Base-by-base conservation (phyloP, 129 eudicot species). In the Helianthus tuberosus region DNA sequence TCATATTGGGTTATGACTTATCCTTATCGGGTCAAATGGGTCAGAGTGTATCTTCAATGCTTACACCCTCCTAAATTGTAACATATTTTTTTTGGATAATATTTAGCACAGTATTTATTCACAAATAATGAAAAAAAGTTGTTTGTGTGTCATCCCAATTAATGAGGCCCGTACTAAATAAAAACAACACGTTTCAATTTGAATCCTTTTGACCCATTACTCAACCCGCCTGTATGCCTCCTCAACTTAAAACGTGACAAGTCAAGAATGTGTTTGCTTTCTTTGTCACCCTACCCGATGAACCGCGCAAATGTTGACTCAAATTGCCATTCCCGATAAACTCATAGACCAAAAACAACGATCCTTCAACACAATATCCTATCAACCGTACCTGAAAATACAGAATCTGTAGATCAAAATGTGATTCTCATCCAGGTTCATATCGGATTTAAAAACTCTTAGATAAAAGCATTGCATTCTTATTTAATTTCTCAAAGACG, bases 241-340 rank as follows among this genome's bases (percentile, higher is more conserved):
- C 2, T 0, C 0, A 5, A n/a, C 27, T 27, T 2, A 29, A 11
- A 35, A 13, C 20, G 25, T 23, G 41, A 2, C 5, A 25, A 0
- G 1, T 8, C 6, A 47, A 61, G 36, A 5, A 5, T 23, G 0
- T 38, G n/a, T 50, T 62, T 4, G 3, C 8, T 41, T 71, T 63
- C 17, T 25, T 70, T 27, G 50, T 64, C 62, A 64, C 32, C 50
- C 65, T 77, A 91, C 99, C 97, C 49, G 82, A 66, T 72, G 82
- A 73, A 74, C 81, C 86, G 52, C 82, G 92, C 59, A 95, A 79
- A 83, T 95, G 91, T 68, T 95, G 87, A 62, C 91, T 85, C 55
- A 95, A 84, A 80, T 88, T 91, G 25, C 97, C 99, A 76, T 95
- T 91, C 43, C 89, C 96, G 6, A 95, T 80, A 78, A 79, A 91